A percentile compares a stretch with the other conserved stretches of the same genome.
Evolutionary conservation across 2,329 filamentous ascomycete genomes (phyloP).

Genomic region (Botrytis fragariae): DNA sequence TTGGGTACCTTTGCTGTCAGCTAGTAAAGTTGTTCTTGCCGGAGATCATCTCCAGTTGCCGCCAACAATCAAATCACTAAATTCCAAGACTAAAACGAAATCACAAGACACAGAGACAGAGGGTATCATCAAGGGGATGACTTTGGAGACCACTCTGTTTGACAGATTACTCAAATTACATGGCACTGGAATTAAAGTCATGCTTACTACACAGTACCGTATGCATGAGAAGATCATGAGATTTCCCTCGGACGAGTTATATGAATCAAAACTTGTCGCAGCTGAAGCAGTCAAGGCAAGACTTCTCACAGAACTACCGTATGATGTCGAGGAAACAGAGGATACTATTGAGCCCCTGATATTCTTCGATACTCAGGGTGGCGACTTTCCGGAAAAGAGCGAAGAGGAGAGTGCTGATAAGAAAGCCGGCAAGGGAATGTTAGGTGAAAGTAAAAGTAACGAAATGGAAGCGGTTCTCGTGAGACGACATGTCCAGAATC

Average conservation of each 20-base stretch:
- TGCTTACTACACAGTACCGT: conserved; percentile 95
- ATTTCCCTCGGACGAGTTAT: conserved; percentile 87
- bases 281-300: conserved; percentile 74
- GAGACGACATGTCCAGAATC: conserved; percentile 67
- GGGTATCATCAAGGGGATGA: conserved; percentile 51
- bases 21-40: conserved; percentile 82
- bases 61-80: conserved; percentile 85
- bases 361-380: conserved; percentile 95
- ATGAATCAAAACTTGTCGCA: conserved; percentile 77
- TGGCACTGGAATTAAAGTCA: conserved; percentile 80
- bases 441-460: conserved; percentile 84
- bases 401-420: conserved; percentile 65
- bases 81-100: conserved; percentile 45
- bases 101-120: conserved; percentile 40
- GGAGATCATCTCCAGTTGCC: conserved; percentile 94
- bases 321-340: conserved; percentile 74
- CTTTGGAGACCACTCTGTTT: conserved; percentile 87
- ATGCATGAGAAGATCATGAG: conserved; percentile 97
- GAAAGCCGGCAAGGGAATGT: conserved; percentile 46
- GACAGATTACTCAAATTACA: conserved; percentile 82
- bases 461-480: conserved; percentile 85
- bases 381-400: conserved; percentile 80
- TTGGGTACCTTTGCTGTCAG: conserved; percentile 84
- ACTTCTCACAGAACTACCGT: conserved; percentile 73
- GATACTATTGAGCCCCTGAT: conserved; percentile 85